Percentiles rank a stretch among this genome's conserved stretches.
Evolutionary conservation across 176 grass and related monocot genomes (phyloP).

Genomic region (Phoenix dactylifera): DNA sequence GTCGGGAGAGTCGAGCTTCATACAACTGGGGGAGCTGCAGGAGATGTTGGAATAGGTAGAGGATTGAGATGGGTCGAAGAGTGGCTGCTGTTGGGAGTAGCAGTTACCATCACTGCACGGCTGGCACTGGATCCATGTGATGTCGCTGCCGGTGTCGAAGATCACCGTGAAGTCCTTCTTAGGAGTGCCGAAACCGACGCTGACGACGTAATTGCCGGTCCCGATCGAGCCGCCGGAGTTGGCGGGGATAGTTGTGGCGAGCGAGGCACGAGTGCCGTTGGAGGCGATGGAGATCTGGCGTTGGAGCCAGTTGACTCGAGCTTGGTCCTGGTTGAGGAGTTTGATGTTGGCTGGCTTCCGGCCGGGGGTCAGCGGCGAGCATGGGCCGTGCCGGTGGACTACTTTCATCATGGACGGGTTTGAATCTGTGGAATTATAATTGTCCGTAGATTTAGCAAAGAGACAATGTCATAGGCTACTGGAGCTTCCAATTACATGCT

Average conservation of each 20-base stretch:
- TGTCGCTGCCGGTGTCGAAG: conserved; percentile 84
- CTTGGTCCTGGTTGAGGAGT: conserved; percentile 48
- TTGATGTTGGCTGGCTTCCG: conserved; percentile 15
- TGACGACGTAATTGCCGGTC: conserved; percentile 65
- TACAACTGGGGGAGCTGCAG: conserved; percentile 33
- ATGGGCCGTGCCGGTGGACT: conserved; percentile 59
- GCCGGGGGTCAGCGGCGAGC: conserved; percentile 28
- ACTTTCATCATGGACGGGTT: conserved; percentile 31
- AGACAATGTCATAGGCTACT: no score
- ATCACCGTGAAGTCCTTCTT: conserved; percentile 27
- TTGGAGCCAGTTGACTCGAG: conserved; percentile 46
- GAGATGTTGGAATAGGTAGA: conserved; percentile 38
- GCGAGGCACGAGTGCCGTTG: conserved; percentile 3
- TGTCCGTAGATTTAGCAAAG: neutral
- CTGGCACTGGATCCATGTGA: conserved; percentile 79
- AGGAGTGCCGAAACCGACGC: conserved; percentile 60
- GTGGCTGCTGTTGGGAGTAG: conserved; percentile 54
- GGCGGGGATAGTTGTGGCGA: conserved; percentile 40
- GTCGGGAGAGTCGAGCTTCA: conserved; percentile 10
- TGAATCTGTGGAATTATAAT: neutral
- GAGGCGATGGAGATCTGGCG: conserved; percentile 9
- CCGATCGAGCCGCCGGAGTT: conserved; percentile 33
- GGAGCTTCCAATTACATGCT: no score
- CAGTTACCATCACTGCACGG: conserved; percentile 27
- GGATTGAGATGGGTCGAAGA: conserved; percentile 58